phyloP scores from a whole-genome alignment of 2,329 filamentous ascomycete species.

The Daldinia eschscholtzii region DNA sequence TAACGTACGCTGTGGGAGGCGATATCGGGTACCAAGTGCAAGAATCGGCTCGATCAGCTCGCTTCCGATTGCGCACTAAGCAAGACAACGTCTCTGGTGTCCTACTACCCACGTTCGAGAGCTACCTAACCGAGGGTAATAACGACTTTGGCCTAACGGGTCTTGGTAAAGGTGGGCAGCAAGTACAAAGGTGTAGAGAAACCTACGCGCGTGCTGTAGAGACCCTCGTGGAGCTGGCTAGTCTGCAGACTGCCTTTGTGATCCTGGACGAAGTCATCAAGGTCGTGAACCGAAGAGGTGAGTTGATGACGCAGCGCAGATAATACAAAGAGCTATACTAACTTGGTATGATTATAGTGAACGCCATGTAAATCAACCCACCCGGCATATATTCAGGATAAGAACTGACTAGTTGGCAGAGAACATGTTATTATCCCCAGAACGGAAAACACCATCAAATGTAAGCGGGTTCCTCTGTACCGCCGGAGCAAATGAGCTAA shows the following conservation, averaged over 20 bases:
- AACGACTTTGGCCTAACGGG: conserved; percentile 98
- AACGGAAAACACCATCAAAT: conserved; percentile 99
- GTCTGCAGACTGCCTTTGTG: conserved; percentile 96
- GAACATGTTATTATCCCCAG: conserved; percentile 97
- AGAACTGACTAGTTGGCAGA: conserved; percentile 57
- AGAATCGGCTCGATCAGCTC: conserved; percentile 91
- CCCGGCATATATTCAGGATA: not conserved
- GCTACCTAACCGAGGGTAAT: conserved; percentile 86
- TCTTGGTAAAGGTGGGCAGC: conserved; percentile 95
- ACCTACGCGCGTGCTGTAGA: conserved; percentile 97
- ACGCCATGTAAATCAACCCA: conserved; percentile 77
- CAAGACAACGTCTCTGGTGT: conserved; percentile 99
- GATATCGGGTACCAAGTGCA: conserved; percentile 98
- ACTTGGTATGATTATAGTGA: conserved; percentile 68
- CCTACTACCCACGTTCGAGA: conserved; percentile 92
- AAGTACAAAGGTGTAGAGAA: conserved; percentile 94
- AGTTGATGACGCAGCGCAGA: conserved; percentile 50
- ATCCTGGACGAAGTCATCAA: conserved; percentile 99
- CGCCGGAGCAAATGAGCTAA: conserved; percentile 18
- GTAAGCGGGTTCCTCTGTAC: conserved; percentile 57
- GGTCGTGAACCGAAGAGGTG: conserved; percentile 94
- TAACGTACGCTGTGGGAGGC: conserved; percentile 95
- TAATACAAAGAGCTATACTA: conserved; percentile 44
- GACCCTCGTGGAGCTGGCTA: conserved; percentile 93
- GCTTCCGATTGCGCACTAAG: conserved; percentile 92